phyloP scores from a whole-genome alignment of 257 asterid genomes.

The Rauvolfia tetraphylla region DNA sequence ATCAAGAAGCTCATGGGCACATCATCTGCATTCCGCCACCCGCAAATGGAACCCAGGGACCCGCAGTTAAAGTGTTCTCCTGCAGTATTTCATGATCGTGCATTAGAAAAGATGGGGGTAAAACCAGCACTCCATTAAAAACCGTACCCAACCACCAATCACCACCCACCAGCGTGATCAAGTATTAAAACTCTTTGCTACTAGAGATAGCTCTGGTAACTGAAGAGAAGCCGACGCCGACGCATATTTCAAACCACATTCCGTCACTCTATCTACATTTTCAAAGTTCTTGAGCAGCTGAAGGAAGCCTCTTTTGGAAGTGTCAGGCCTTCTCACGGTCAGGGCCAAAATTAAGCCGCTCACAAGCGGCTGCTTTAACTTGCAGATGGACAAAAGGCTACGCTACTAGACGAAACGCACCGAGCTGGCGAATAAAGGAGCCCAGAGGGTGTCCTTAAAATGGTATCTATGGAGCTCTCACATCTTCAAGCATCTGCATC shows the following conservation, averaged over 20 bases:
- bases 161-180: not conserved
- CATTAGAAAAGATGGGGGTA: not conserved
- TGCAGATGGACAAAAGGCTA: slow-evolving; percentile 14
- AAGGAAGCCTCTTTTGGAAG: slow-evolving; percentile 9
- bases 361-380: not conserved
- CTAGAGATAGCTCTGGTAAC: not conserved
- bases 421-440: slow-evolving; percentile 20
- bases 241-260: not conserved
- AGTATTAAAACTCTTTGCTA: not conserved
- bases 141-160: not conserved
- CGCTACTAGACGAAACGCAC: slow-evolving; percentile 38
- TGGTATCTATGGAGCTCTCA: slow-evolving; percentile 46
- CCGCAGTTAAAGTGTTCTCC: no score
- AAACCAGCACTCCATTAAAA: not conserved
- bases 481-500: slow-evolving; percentile 29
- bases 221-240: not conserved
- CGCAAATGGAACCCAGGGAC: not conserved
- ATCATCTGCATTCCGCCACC: not conserved
- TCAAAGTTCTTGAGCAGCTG: slow-evolving; percentile 12
- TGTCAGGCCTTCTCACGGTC: slow-evolving; percentile 1
- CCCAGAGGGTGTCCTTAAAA: slow-evolving; percentile 15
- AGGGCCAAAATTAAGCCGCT: slow-evolving; percentile 11
- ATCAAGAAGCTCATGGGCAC: not conserved
- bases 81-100: not conserved
- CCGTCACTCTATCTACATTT: slow-evolving; percentile 13